Conservation (phyloP, 768 basidiomycete species). For the Tylopilus sp. region DNA sequence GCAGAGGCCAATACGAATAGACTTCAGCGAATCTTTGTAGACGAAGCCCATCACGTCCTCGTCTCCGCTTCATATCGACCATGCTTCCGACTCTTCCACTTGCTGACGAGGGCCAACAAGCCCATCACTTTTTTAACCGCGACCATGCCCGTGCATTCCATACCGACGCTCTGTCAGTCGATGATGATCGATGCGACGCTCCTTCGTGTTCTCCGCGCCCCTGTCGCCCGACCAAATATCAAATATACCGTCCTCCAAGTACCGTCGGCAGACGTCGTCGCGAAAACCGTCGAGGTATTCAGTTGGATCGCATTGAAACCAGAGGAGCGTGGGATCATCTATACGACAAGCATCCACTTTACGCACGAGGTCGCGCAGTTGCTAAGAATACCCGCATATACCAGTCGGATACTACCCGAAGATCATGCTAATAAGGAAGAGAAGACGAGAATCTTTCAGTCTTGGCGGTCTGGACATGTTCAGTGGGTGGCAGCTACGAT, state of each 20-base stretch:
- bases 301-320: not conserved
- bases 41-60: conserved; percentile 12
- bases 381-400: not conserved
- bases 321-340: not conserved
- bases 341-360: not conserved
- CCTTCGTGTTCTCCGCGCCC: not conserved
- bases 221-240: not conserved
- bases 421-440: not conserved
- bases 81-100: not conserved
- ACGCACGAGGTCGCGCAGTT: not conserved
- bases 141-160: not conserved
- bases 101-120: not conserved
- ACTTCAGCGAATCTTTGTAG: not conserved
- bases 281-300: not conserved
- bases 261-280: not conserved
- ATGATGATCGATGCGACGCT: not conserved
- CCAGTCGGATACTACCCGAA: not conserved
- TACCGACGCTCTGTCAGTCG: not conserved
- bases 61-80: not conserved
- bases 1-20: not conserved
- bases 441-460: not conserved
- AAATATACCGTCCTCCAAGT: not conserved
- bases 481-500: not conserved
- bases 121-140: not conserved
- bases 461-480: not conserved